Evolutionary conservation across 331 rosid genomes (phyloP).

Genomic region (Quercus phellos): DNA sequence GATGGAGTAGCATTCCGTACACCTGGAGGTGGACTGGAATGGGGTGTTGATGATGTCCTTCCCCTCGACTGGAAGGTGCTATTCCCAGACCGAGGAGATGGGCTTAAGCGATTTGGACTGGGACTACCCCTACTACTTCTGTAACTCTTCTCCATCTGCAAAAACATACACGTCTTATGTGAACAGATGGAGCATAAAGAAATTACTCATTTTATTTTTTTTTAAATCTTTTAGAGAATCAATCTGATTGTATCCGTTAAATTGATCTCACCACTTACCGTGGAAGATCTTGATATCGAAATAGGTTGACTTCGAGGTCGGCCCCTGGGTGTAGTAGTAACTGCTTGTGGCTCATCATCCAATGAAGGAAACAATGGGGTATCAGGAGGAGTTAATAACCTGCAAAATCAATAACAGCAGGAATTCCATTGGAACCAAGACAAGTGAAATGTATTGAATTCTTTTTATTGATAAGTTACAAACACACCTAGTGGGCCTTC

Average conservation of each 20-base stretch:
- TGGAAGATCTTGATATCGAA: conserved; percentile 83
- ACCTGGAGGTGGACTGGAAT: conserved; percentile 72
- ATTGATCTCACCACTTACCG: conserved; percentile 43
- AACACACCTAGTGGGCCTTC: too few relatives aligned
- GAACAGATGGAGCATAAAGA: conserved; percentile 16
- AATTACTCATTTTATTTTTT: neutral
- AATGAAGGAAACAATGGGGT: conserved; percentile 86
- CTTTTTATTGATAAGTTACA: too few relatives aligned
- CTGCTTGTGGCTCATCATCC: conserved; percentile 57
- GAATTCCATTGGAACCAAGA: conserved; percentile 24
- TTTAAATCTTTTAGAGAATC: neutral
- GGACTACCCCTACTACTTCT: conserved; percentile 91
- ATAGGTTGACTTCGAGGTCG: conserved; percentile 85
- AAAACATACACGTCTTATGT: conserved; percentile 11
- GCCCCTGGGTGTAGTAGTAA: conserved; percentile 53
- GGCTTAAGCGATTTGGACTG: conserved; percentile 83
- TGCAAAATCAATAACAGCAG: conserved; percentile 25
- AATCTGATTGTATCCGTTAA: conserved; percentile 20
- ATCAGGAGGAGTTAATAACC: conserved; percentile 91
- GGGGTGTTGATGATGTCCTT: conserved; percentile 56
- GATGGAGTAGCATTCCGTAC: conserved; percentile 56
- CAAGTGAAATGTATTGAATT: neutral
- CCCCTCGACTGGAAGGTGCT: conserved; percentile 60
- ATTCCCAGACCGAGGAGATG: conserved; percentile 75
- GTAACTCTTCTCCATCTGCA: conserved; percentile 85